These are phyloP conservation scores for Xylaria sp. DNA, from an alignment of 2,329 filamentous ascomycete genomes.

Conservation along the genomic window DNA sequence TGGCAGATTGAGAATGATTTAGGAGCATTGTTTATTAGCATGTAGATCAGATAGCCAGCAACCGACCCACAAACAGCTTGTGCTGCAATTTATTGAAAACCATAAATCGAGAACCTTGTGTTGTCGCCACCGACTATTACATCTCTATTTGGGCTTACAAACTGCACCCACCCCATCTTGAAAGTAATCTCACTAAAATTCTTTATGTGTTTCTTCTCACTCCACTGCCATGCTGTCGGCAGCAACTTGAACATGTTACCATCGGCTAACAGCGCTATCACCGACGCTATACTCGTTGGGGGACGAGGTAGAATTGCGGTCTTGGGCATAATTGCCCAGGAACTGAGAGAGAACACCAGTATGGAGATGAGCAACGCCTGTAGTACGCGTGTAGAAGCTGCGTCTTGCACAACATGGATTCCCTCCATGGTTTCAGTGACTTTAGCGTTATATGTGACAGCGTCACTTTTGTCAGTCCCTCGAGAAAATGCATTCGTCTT, in stretches of 20 bases:
- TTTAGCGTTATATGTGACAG: background rate
- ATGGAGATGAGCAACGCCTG: background rate
- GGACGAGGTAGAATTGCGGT: conserved; percentile 5
- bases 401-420: conserved; percentile 11
- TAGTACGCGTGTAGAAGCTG: conserved; percentile 2
- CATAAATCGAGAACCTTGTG: too few species aligned
- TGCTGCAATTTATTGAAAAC: too few species aligned
- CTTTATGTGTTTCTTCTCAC: background rate
- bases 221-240: background rate
- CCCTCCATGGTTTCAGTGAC: background rate
- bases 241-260: background rate
- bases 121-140: too few species aligned
- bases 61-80: too few species aligned
- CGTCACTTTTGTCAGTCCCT: background rate
- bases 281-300: conserved; percentile 14
- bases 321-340: background rate
- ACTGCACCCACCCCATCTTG: background rate
- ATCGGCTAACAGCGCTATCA: conserved; percentile 3
- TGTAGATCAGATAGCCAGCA: too few species aligned
- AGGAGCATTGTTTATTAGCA: too few species aligned
- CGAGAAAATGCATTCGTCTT: background rate
- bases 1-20: too few species aligned
- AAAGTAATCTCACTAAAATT: background rate
- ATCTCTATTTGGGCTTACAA: background rate
- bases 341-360: background rate